Conservation (phyloP, 106 monocot species). For the Dendrobium chrysotoxum region DNA sequence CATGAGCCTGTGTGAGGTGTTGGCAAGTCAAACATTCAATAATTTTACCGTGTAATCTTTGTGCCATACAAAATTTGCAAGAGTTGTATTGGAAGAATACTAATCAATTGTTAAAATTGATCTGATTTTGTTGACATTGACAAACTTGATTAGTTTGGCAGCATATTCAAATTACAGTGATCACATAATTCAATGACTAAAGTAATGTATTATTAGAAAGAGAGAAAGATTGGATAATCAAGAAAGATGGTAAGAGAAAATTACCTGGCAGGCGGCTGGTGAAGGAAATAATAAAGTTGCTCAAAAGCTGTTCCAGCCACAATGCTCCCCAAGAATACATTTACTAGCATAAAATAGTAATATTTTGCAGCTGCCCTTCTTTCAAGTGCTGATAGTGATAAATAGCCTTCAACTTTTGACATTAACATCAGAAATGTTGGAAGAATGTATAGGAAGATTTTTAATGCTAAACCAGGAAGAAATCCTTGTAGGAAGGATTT, state of each 20-base stretch:
- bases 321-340: slow-evolving; percentile 38
- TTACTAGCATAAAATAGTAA: slow-evolving; percentile 27
- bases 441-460: slow-evolving; percentile 27
- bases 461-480: slow-evolving; percentile 36
- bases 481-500: slow-evolving; percentile 45
- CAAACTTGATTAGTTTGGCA: too few relatives aligned
- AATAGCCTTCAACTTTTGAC: slow-evolving; percentile 33
- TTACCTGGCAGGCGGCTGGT: slow-evolving; percentile 32
- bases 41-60: too few relatives aligned
- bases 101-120: too few relatives aligned
- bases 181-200: too few relatives aligned
- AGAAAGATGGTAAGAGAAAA: neutral
- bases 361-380: slow-evolving; percentile 26
- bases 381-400: slow-evolving; percentile 28
- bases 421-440: slow-evolving; percentile 34
- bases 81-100: too few relatives aligned
- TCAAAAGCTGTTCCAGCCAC: slow-evolving; percentile 39
- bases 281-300: slow-evolving; percentile 31
- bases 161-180: too few relatives aligned
- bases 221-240: neutral
- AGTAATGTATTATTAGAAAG: too few relatives aligned
- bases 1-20: too few relatives aligned
- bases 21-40: too few relatives aligned
- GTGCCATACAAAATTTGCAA: too few relatives aligned
- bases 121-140: too few relatives aligned